Evolutionary conservation across 192 early-diverging fungal genomes (phyloP), one percentile per base, ranked within the genome.

Genomic region (Thoreauomyces humboldtii): DNA sequence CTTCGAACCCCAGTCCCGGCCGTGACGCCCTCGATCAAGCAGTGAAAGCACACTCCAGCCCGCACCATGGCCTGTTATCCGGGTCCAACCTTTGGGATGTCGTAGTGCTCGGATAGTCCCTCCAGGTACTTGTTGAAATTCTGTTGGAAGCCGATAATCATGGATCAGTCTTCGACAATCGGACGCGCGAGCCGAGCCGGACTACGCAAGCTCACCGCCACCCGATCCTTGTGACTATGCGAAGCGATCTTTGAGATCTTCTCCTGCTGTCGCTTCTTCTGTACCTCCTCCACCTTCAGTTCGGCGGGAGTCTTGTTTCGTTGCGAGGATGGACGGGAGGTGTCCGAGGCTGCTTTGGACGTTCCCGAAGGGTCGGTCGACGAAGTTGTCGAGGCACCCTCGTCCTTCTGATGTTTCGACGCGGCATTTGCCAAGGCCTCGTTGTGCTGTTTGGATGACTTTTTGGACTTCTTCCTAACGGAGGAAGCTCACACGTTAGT

Each of bases 1-100:
- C n/a, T n/a, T n/a, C n/a, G n/a, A n/a, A n/a, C n/a, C n/a, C n/a
- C n/a, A n/a, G n/a, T n/a, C n/a, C n/a, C n/a, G n/a, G n/a, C n/a
- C n/a, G n/a, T n/a, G n/a, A n/a, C n/a, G n/a, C n/a, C n/a, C n/a
- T n/a, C n/a, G n/a, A n/a, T n/a, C n/a, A n/a, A n/a, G n/a, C n/a
- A n/a, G n/a, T n/a, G n/a, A n/a, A n/a, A n/a, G n/a, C n/a, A n/a
- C n/a, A n/a, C n/a, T n/a, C n/a, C n/a, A n/a, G n/a, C n/a, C n/a
- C n/a, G n/a, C n/a, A n/a, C n/a, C n/a, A n/a, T n/a, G n/a, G n/a
- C n/a, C n/a, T 37, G n/a, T 88, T 89, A 89, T 75, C 89, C 87
- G 31, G 87, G 87, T 65, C 88, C 86, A 54, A 90, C 89, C 60
- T 89, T 88, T 34, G 90, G 88, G 70, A 92, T 88, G 66, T 92